These are phyloP conservation scores for Mycosphaerella sp. DNA, from an alignment of 2,329 filamentous ascomycete species.

Conservation along the genomic window DNA sequence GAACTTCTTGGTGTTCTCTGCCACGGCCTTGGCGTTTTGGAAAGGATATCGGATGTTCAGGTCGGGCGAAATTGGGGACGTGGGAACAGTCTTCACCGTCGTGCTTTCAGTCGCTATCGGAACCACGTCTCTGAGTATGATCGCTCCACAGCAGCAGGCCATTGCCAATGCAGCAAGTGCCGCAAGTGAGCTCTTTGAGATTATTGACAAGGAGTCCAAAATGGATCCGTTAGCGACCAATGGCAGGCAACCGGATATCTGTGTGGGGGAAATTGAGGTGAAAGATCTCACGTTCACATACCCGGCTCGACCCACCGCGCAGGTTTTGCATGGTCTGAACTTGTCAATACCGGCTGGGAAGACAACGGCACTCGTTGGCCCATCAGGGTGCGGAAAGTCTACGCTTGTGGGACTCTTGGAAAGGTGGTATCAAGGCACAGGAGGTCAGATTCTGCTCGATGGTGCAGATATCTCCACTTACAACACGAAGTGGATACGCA, in stretches of 20 bases:
- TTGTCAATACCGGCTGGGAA: slow-evolving; percentile 38
- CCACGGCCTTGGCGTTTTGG: slow-evolving; percentile 41
- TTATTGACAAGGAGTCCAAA: slow-evolving; percentile 38
- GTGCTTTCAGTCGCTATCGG: slow-evolving; percentile 33
- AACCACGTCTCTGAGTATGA: slow-evolving; percentile 35
- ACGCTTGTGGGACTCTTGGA: slow-evolving; percentile 35
- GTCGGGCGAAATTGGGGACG: slow-evolving; percentile 30
- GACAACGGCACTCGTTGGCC: slow-evolving; percentile 42
- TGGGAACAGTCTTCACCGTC: slow-evolving; percentile 35
- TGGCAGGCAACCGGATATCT: slow-evolving; percentile 23
- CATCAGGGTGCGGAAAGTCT: slow-evolving; percentile 37
- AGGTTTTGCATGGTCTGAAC: slow-evolving; percentile 35
- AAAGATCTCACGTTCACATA: slow-evolving; percentile 66
- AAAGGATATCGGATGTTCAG: slow-evolving; percentile 38
- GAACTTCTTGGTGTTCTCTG: slow-evolving; percentile 40
- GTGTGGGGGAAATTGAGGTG: slow-evolving; percentile 52
- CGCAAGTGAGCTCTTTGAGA: slow-evolving; percentile 39
- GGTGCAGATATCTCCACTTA: slow-evolving; percentile 28
- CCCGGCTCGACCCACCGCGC: slow-evolving; percentile 43
- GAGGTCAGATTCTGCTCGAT: slow-evolving; percentile 33
- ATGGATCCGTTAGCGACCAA: slow-evolving; percentile 35
- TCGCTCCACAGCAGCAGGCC: slow-evolving; percentile 39
- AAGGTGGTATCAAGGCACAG: slow-evolving; percentile 31
- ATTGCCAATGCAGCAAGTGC: slow-evolving; percentile 41
- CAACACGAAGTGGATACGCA: slow-evolving; percentile 33